Percentiles rank a stretch among this genome's conserved stretches.
Conservation (phyloP, 2,329 filamentous ascomycete species). For the Xylariomycetidae sp. region DNA sequence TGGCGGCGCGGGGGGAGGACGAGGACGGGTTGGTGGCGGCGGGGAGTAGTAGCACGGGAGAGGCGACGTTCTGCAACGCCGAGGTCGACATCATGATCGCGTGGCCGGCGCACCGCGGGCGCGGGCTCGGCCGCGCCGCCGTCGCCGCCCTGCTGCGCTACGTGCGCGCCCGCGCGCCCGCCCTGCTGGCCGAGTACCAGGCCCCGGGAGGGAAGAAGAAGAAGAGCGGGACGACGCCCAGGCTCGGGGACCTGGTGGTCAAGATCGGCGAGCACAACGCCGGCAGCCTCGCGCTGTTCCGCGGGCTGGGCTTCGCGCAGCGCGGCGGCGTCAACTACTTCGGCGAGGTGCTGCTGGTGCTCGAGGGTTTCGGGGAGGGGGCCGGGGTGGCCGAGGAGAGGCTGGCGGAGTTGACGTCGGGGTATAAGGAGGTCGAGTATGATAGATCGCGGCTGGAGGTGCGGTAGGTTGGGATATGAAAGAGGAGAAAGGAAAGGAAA, state of each 20-base stretch:
- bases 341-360: slow-evolving; percentile 54
- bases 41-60: slow-evolving; percentile 5
- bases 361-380: not conserved
- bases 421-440: slow-evolving; percentile 8
- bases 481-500: not conserved
- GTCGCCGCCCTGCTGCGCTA: slow-evolving; percentile 66
- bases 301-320: slow-evolving; percentile 44
- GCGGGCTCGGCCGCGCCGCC: slow-evolving; percentile 31
- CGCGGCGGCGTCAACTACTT: slow-evolving; percentile 53
- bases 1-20: slow-evolving; percentile 54
- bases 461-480: too few relatives aligned
- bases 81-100: slow-evolving; percentile 30
- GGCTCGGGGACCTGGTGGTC: slow-evolving; percentile 46
- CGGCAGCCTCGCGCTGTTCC: slow-evolving; percentile 46
- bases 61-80: slow-evolving; percentile 10
- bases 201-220: not conserved
- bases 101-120: slow-evolving; percentile 13
- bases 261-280: slow-evolving; percentile 54
- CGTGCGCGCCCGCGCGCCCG: slow-evolving; percentile 44
- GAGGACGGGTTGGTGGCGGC: slow-evolving; percentile 26
- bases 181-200: slow-evolving; percentile 53
- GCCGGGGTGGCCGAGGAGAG: too few relatives aligned
- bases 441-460: slow-evolving; percentile 13
- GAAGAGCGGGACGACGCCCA: not conserved
- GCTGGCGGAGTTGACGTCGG: too few relatives aligned